Conservation (phyloP, 768 basidiomycete genomes). For the Udeniomyces megalosporus region DNA sequence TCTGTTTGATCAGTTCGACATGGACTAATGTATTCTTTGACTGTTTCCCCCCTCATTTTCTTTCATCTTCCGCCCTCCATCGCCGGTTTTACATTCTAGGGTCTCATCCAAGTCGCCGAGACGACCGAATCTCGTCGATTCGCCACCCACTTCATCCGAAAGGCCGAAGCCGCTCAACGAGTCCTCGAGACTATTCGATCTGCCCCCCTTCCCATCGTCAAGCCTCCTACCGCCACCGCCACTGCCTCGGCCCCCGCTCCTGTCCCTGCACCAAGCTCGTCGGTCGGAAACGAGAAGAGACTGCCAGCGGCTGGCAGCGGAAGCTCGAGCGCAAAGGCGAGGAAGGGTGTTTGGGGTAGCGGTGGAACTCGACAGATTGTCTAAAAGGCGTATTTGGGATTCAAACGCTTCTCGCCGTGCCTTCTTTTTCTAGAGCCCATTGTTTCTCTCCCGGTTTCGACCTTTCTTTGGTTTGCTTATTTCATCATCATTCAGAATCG, state of each 20-base stretch:
- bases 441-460: too few relatives aligned
- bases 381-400: background rate
- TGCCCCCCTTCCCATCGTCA: conserved; percentile 37
- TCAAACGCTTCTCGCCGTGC: too few relatives aligned
- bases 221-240: conserved; percentile 5
- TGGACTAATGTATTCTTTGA: background rate
- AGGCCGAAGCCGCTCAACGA: conserved; percentile 78
- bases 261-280: background rate
- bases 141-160: conserved; percentile 90
- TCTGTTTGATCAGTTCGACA: background rate
- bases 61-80: too few relatives aligned
- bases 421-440: too few relatives aligned
- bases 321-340: background rate
- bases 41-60: background rate
- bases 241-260: background rate
- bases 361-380: background rate
- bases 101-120: conserved; percentile 92
- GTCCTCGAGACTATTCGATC: conserved; percentile 62
- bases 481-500: too few relatives aligned
- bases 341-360: conserved; percentile 1
- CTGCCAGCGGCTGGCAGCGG: too few relatives aligned
- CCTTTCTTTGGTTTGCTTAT: too few relatives aligned
- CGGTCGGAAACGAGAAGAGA: background rate
- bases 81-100: conserved; percentile 35
- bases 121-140: conserved; percentile 84